Conservation (phyloP, 306 rosid genomes). For the Nissolia schottii region DNA sequence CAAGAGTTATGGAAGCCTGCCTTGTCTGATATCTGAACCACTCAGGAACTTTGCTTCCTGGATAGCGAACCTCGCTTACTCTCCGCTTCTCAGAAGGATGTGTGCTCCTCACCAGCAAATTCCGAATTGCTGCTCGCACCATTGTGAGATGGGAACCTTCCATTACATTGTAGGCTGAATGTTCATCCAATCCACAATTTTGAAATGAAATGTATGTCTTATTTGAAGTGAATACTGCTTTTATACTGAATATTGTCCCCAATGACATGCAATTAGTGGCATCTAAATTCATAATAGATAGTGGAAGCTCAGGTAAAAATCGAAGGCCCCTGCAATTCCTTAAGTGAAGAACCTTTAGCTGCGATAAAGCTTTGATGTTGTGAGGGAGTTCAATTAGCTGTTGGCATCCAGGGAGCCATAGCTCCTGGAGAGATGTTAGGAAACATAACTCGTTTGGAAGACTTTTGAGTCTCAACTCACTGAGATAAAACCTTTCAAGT, state of each 20-base stretch:
- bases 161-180: background rate
- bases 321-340: background rate
- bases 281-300: background rate
- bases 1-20: background rate
- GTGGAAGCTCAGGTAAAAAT: background rate
- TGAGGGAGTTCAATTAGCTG: background rate
- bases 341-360: background rate
- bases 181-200: background rate
- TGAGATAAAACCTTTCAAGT: background rate
- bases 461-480: background rate
- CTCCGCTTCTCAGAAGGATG: background rate
- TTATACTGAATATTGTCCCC: background rate
- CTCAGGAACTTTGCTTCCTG: background rate
- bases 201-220: background rate
- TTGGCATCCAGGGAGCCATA: background rate
- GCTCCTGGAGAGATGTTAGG: background rate
- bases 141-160: background rate
- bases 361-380: background rate
- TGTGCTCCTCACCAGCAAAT: too few relatives aligned
- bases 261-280: slow-evolving; percentile 9
- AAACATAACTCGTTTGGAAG: background rate
- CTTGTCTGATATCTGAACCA: background rate
- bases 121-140: background rate
- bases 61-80: background rate
- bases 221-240: background rate